These are phyloP conservation scores for Pyricularia sp. DNA, from an alignment of 2,329 filamentous ascomycete genomes.

Conservation along the genomic window DNA sequence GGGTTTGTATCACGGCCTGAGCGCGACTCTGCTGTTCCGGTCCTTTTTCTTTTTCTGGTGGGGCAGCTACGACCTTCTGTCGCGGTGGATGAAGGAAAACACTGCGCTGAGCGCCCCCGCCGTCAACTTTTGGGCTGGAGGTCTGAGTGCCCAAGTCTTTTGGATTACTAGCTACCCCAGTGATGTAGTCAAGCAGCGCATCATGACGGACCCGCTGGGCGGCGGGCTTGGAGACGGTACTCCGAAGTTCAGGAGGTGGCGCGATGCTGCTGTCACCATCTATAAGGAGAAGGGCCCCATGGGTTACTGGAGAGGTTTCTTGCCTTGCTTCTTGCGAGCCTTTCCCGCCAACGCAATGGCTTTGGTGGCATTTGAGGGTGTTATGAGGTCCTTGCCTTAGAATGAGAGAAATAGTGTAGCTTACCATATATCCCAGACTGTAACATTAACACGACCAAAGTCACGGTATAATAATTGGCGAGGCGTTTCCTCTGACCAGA, in stretches of 20 bases:
- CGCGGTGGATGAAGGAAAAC: slow-evolving; percentile 52
- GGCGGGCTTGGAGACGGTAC: slow-evolving; percentile 57
- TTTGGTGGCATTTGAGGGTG: slow-evolving; percentile 83
- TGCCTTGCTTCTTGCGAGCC: slow-evolving; percentile 86
- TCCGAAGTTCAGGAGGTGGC: slow-evolving; percentile 65
- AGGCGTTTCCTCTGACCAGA: background rate
- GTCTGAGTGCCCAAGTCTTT: slow-evolving; percentile 84
- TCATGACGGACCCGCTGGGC: slow-evolving; percentile 91
- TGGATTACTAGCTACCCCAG: slow-evolving; percentile 89
- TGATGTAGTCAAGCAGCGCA: slow-evolving; percentile 89
- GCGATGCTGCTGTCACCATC: slow-evolving; percentile 67
- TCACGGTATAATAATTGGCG: background rate
- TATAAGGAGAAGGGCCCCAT: slow-evolving; percentile 66
- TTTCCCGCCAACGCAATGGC: slow-evolving; percentile 96
- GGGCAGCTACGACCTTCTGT: slow-evolving; percentile 86
- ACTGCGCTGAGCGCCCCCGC: slow-evolving; percentile 67
- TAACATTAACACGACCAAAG: background rate
- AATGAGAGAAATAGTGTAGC: background rate
- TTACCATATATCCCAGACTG: background rate
- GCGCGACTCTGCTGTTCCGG: slow-evolving; percentile 78
- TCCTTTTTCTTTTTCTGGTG: slow-evolving; percentile 98
- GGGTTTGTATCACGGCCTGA: slow-evolving; percentile 80
- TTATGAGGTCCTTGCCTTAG: slow-evolving; percentile 60
- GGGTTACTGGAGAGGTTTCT: slow-evolving; percentile 88
- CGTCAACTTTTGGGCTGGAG: slow-evolving; percentile 96